Evolutionary conservation across 805 yeast genomes (phyloP), one percentile per base, ranked within the genome.

Genomic region (Grigorovia transvaalensis): DNA sequence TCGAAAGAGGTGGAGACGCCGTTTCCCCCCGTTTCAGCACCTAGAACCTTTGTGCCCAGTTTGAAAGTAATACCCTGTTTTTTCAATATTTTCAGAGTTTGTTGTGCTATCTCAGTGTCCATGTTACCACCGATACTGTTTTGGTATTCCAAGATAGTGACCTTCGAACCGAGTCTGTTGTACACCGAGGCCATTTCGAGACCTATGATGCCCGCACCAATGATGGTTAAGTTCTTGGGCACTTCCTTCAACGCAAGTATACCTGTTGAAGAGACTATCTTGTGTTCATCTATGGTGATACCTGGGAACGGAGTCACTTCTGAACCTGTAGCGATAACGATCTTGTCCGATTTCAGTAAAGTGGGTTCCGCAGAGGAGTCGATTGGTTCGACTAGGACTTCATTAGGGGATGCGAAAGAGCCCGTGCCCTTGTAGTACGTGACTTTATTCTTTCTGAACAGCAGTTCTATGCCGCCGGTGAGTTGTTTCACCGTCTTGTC

Each of bases 181-280:
- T 95, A 93, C 47, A 93, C 99, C 27, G 98, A 90, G 57, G 96
- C 99, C 96, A 93, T 93, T 77, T 93, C 99, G 61, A 93, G 81
- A 67, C 99, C 99, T 69, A 93, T 93, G 75, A 93, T 91, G 78
- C 99, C 99, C 74, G 96, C 99, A 70, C 99, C 99, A 64, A 93
- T 91, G 73, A 93, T 82, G 60, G 91, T 85, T 67, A 93, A 65
- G 69, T 78, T 82, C 78, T 93, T 89, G 67, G 99, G 99, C 54
- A 93, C 78, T 76, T 90, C 96, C 70, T 80, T 79, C 63, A 93
- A 78, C 23, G 85, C 71, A 53, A 93, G 74, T 53, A 88, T 86
- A 63, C 99, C 99, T 47, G 99, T 93, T 35, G 97, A 89, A 41
- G 96, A 78, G 51, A 93, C 97, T 60, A 93, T 93, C 75, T 95